These are phyloP conservation scores for Protostelium mycophagum DNA, from an alignment of 78 protist genomes.

Conservation along the genomic window DNA sequence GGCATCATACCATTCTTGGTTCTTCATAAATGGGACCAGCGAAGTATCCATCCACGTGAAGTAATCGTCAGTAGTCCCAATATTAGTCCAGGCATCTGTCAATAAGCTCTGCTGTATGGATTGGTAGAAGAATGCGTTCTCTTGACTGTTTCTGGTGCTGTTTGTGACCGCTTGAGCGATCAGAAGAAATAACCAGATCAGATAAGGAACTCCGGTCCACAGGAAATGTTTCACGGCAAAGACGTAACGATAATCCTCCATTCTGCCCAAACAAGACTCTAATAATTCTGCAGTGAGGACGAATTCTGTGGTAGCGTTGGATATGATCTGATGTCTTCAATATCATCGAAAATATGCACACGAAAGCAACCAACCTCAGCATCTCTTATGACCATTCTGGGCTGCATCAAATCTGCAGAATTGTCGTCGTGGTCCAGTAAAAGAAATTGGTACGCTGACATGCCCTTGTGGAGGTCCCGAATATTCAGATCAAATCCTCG, in stretches of 20 bases:
- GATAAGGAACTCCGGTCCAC: not conserved
- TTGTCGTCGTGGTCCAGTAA: not conserved
- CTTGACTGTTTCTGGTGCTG: not conserved
- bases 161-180: not conserved
- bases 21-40: not conserved
- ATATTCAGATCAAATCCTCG: too few species aligned
- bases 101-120: not conserved
- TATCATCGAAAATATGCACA: too few species aligned
- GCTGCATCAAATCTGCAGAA: not conserved
- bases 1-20: not conserved
- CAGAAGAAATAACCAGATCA: not conserved
- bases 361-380: too few species aligned
- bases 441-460: not conserved
- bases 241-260: not conserved
- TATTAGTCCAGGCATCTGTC: not conserved
- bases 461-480: too few species aligned
- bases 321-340: too few species aligned
- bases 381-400: not conserved
- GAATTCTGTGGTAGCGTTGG: too few species aligned
- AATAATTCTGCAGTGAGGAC: too few species aligned
- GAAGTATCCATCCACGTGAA: not conserved
- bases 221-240: not conserved
- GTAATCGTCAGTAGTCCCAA: not conserved
- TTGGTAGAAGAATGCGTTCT: not conserved
- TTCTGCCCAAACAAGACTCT: too few species aligned